These are phyloP conservation scores for Termitomyces sp. DNA, from an alignment of 768 basidiomycete species.

Conservation along the genomic window DNA sequence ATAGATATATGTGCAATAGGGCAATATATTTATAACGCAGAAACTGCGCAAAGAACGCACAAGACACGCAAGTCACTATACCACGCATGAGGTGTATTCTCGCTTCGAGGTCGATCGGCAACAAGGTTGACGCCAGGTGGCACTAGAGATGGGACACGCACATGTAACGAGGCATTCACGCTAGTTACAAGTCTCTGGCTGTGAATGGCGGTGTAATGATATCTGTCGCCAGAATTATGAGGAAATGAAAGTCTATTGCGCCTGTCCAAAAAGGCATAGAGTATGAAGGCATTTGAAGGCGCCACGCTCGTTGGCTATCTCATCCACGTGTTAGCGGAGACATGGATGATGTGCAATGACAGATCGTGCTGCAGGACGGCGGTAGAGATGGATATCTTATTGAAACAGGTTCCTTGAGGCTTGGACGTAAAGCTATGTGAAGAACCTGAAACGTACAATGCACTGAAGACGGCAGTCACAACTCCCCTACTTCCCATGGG, in stretches of 20 bases:
- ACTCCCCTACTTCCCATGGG: constrained; percentile 77
- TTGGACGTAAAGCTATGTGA: constrained; percentile 5
- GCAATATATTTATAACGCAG: constrained; percentile 33
- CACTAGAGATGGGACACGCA: constrained; percentile 10
- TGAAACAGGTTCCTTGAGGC: constrained; percentile 13
- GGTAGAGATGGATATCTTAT: neutral
- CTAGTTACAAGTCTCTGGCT: neutral
- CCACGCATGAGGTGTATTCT: constrained; percentile 15
- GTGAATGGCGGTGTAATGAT: neutral
- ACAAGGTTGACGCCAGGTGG: constrained; percentile 6
- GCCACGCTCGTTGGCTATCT: neutral
- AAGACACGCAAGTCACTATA: constrained; percentile 22
- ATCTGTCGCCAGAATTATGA: constrained; percentile 1
- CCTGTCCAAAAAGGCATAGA: neutral
- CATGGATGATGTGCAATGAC: constrained; percentile 2
- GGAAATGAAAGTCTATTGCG: constrained; percentile 10
- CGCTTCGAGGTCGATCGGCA: constrained; percentile 26
- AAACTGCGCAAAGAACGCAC: constrained; percentile 42
- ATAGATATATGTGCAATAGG: constrained; percentile 24
- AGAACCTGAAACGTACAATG: constrained; percentile 14
- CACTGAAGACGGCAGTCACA: constrained; percentile 33
- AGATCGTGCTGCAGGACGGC: neutral
- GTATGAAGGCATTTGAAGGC: neutral
- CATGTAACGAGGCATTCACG: constrained; percentile 8
- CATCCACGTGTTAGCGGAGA: neutral